Evolutionary conservation across 495 filamentous ascomycete genomes (phyloP).

Genomic region (Tricharina praecox): DNA sequence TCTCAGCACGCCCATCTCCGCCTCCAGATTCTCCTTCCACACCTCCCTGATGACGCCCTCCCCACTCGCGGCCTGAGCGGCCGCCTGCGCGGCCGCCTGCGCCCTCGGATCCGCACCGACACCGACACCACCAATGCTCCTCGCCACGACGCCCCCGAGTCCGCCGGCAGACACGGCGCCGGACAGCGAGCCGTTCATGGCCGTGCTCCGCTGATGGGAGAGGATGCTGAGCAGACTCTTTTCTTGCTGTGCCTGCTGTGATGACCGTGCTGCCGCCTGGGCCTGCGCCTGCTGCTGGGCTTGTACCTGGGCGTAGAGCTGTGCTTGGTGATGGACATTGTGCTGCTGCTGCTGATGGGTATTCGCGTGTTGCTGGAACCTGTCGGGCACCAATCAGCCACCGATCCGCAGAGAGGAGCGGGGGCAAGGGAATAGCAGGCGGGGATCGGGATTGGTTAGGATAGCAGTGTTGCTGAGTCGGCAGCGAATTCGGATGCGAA

Average conservation of each 20-base stretch:
- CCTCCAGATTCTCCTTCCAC: constrained; percentile 77
- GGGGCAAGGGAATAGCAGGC: background rate
- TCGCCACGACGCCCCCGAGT: constrained; percentile 6
- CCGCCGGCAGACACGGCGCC: constrained; percentile 21
- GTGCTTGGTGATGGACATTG: constrained; percentile 17
- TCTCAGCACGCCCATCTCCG: constrained; percentile 70
- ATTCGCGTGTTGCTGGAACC: constrained; percentile 17
- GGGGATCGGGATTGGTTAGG: background rate
- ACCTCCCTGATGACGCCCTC: constrained; percentile 61
- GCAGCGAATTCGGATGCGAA: no score
- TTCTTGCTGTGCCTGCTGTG: constrained; percentile 43
- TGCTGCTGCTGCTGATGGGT: constrained; percentile 14
- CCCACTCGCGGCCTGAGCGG: constrained; percentile 34
- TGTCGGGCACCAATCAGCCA: constrained; percentile 1
- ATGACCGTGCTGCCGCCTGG: constrained; percentile 29
- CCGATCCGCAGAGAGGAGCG: background rate
- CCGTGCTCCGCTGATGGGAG: constrained; percentile 28
- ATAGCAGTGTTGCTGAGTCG: no score
- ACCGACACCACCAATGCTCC: background rate
- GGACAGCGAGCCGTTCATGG: constrained; percentile 68
- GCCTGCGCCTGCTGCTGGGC: constrained; percentile 11
- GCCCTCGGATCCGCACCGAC: constrained; percentile 44
- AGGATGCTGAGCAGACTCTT: constrained; percentile 24
- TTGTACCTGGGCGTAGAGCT: constrained; percentile 6
- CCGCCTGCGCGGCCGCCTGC: constrained; percentile 39